A percentile compares a stretch with the other conserved stretches of the same genome.
Evolutionary conservation across 2,329 filamentous ascomycete genomes (phyloP).

Genomic region (Penicillium olsonii): DNA sequence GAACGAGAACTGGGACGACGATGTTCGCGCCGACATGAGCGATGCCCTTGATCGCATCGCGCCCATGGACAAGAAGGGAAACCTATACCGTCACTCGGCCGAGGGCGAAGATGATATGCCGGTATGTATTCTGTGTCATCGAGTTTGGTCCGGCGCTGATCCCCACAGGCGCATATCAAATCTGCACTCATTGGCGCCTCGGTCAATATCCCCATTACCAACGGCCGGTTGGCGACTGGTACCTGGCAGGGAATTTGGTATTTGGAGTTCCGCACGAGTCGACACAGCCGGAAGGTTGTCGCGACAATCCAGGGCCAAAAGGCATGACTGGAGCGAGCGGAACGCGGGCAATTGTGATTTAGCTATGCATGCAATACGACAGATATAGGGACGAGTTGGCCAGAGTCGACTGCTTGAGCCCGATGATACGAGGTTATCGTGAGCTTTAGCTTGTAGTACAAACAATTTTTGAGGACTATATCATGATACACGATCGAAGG

Average conservation of each 20-base stretch:
- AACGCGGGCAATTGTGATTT: constrained; percentile 20
- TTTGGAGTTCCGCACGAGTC: constrained; percentile 77
- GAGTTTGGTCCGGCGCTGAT: no score
- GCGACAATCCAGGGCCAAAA: constrained; percentile 93
- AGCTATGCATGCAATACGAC: not conserved
- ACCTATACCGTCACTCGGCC: constrained; percentile 80
- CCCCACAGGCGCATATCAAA: constrained; percentile 81
- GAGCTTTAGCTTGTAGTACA: constrained; percentile 5
- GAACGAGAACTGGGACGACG: constrained; percentile 87
- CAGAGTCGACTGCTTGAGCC: constrained; percentile 4
- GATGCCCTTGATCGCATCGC: constrained; percentile 90
- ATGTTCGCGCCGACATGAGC: constrained; percentile 91
- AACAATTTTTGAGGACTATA: constrained; percentile 11
- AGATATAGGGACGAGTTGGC: not conserved
- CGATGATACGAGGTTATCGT: constrained; percentile 3
- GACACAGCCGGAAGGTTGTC: constrained; percentile 78
- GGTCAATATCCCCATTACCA: constrained; percentile 84
- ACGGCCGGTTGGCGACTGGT: constrained; percentile 72
- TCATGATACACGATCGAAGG: constrained; percentile 15
- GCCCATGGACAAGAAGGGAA: constrained; percentile 74
- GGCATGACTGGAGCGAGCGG: constrained; percentile 30
- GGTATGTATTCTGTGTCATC: no score
- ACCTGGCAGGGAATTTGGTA: constrained; percentile 82
- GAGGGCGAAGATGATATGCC: constrained; percentile 96
- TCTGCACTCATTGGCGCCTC: constrained; percentile 84